Conservation (phyloP, 768 basidiomycete genomes). For the Agrocybe pediades region DNA sequence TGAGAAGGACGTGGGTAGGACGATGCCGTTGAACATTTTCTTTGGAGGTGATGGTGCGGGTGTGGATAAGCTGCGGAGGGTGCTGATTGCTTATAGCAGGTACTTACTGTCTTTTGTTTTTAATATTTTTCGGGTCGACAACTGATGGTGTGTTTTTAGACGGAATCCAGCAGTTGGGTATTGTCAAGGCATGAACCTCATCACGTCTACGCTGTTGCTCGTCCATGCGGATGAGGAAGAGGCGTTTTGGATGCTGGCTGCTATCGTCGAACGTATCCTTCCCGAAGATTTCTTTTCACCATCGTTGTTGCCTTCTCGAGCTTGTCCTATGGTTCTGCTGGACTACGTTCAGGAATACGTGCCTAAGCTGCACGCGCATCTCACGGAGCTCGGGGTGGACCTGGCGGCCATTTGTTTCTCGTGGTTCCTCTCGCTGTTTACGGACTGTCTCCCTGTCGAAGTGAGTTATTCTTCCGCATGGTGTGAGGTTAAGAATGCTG, state of each 20-base stretch:
- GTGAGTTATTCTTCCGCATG: conserved; percentile 39
- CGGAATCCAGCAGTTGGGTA: conserved; percentile 93
- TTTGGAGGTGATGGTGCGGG: conserved; percentile 97
- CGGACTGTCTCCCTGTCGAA: conserved; percentile 94
- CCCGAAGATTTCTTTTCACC: conserved; percentile 95
- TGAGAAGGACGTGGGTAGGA: conserved; percentile 92
- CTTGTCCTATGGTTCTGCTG: conserved; percentile 87
- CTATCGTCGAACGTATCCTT: conserved; percentile 85
- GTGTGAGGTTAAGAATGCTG: background rate
- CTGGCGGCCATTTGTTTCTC: conserved; percentile 96
- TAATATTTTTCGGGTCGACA: background rate
- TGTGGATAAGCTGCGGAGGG: conserved; percentile 87
- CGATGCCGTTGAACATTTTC: conserved; percentile 94
- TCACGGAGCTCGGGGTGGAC: conserved; percentile 83
- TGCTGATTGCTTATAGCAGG: conserved; percentile 92
- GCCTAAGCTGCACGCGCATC: conserved; percentile 76
- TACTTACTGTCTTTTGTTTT: conserved; percentile 42
- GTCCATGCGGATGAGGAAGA: conserved; percentile 96
- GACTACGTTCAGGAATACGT: conserved; percentile 82
- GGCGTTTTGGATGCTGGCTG: conserved; percentile 92
- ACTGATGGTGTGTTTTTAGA: conserved; percentile 37
- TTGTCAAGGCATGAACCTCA: conserved; percentile 94
- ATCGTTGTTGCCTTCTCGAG: conserved; percentile 87
- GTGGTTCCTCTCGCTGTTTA: conserved; percentile 97
- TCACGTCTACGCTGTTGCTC: conserved; percentile 91